Percentiles rank a stretch among this genome's conserved stretches.
Evolutionary conservation across 257 asterid genomes (phyloP).

Genomic region (Gentiana macrophylla): DNA sequence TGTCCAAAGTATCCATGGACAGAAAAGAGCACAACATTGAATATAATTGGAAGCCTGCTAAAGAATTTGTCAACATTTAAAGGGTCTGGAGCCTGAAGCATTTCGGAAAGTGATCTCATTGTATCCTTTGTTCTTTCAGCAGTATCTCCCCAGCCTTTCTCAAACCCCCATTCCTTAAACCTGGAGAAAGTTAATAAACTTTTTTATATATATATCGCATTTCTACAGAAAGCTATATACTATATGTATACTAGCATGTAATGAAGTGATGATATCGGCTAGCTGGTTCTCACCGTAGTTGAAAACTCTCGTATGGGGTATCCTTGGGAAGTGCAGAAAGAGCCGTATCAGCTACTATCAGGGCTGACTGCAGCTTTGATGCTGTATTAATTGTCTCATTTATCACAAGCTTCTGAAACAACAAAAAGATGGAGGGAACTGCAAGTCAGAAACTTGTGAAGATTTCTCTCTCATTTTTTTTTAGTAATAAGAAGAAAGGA

Average conservation of each 20-base stretch:
- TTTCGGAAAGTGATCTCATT: constrained; percentile 66
- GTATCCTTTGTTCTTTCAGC: constrained; percentile 71
- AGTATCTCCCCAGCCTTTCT: constrained; percentile 86
- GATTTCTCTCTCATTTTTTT: background rate
- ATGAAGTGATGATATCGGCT: constrained; percentile 1
- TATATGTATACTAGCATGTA: background rate
- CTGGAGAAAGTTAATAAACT: constrained; percentile 20
- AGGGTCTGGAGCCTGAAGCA: constrained; percentile 86
- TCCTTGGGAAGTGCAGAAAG: constrained; percentile 50
- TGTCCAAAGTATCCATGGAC: constrained; percentile 92
- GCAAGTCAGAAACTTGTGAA: background rate
- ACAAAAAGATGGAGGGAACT: constrained; percentile 3
- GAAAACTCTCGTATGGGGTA: constrained; percentile 62
- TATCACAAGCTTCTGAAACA: constrained; percentile 71
- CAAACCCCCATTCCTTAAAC: constrained; percentile 87
- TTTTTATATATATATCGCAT: no score
- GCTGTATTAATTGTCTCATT: constrained; percentile 62
- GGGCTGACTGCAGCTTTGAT: constrained; percentile 61
- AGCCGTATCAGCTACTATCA: constrained; percentile 64
- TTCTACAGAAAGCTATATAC: background rate
- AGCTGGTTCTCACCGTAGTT: constrained; percentile 41
- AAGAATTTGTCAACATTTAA: constrained; percentile 44
- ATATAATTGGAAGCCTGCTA: constrained; percentile 65
- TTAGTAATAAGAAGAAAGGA: background rate
- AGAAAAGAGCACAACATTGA: constrained; percentile 69